A percentile compares a stretch with the other conserved stretches of the same genome.
Evolutionary conservation across 2,329 filamentous ascomycete species (phyloP).

Genomic region (Sarocladium brachiariae): DNA sequence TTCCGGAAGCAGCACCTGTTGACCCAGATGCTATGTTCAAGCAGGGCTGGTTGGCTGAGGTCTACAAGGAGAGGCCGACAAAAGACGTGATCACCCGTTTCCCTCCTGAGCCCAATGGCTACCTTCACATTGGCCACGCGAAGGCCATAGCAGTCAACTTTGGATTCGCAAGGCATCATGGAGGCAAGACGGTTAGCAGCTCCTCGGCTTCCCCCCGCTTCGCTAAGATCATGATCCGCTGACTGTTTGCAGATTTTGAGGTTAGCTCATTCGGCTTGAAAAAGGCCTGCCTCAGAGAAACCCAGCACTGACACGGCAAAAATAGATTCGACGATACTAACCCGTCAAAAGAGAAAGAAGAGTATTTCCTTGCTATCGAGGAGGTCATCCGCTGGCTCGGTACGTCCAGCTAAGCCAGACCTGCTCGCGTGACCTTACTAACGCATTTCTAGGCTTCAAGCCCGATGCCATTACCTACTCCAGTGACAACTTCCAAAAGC

Average conservation of each 20-base stretch:
- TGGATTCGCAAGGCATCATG: slow-evolving; percentile 81
- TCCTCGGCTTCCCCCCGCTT: not conserved
- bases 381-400: slow-evolving; percentile 84
- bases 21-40: slow-evolving; percentile 70
- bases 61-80: slow-evolving; percentile 61
- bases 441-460: slow-evolving; percentile 70
- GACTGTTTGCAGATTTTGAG: slow-evolving; percentile 21
- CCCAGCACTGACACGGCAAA: not conserved
- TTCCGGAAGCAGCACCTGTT: slow-evolving; percentile 35
- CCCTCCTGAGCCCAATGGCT: slow-evolving; percentile 87
- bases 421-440: slow-evolving; percentile 62
- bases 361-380: slow-evolving; percentile 82
- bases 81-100: slow-evolving; percentile 59
- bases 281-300: not conserved
- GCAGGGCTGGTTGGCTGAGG: slow-evolving; percentile 66
- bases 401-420: slow-evolving; percentile 31
- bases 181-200: slow-evolving; percentile 47
- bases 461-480: slow-evolving; percentile 77
- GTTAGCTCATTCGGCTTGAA: no score
- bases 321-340: slow-evolving; percentile 87
- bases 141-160: slow-evolving; percentile 97
- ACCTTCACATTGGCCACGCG: slow-evolving; percentile 85
- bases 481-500: slow-evolving; percentile 79
- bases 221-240: not conserved
- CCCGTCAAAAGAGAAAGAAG: slow-evolving; percentile 84